Conservation (phyloP, 2,329 filamentous ascomycete species). For the Ustulina deusta region DNA sequence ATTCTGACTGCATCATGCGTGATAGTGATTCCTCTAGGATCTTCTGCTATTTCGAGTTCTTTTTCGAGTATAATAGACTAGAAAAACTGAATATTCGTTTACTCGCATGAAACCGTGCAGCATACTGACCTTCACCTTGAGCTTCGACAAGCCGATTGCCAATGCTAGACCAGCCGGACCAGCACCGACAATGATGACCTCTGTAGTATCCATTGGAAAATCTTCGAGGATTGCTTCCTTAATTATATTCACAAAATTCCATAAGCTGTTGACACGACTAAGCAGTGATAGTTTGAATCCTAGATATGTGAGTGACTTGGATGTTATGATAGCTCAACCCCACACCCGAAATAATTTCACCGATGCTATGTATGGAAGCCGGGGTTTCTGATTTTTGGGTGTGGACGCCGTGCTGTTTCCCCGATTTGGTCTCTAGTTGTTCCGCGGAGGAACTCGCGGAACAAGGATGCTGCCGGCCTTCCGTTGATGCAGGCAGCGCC, state of each 20-base stretch:
- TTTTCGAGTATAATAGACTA: slow-evolving; percentile 46
- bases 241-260: background rate
- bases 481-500: background rate
- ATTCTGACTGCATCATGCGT: slow-evolving; percentile 45
- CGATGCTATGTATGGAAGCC: background rate
- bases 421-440: slow-evolving; percentile 29
- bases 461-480: background rate
- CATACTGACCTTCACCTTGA: slow-evolving; percentile 42
- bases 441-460: slow-evolving; percentile 43
- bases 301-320: background rate
- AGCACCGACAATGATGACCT: slow-evolving; percentile 47
- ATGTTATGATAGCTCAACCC: background rate
- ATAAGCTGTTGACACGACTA: slow-evolving; percentile 1
- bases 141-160: slow-evolving; percentile 42
- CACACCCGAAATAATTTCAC: background rate
- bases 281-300: background rate
- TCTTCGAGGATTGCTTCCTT: background rate
- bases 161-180: slow-evolving; percentile 45
- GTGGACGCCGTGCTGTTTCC: slow-evolving; percentile 10
- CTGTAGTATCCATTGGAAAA: slow-evolving; percentile 41
- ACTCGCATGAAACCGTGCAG: background rate
- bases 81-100: background rate
- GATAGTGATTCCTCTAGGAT: slow-evolving; percentile 45
- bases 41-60: slow-evolving; percentile 41
- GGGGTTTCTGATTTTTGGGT: background rate